phyloP scores from a whole-genome alignment of 495 filamentous ascomycete genomes.

The Penicillium psychrofluorescens region DNA sequence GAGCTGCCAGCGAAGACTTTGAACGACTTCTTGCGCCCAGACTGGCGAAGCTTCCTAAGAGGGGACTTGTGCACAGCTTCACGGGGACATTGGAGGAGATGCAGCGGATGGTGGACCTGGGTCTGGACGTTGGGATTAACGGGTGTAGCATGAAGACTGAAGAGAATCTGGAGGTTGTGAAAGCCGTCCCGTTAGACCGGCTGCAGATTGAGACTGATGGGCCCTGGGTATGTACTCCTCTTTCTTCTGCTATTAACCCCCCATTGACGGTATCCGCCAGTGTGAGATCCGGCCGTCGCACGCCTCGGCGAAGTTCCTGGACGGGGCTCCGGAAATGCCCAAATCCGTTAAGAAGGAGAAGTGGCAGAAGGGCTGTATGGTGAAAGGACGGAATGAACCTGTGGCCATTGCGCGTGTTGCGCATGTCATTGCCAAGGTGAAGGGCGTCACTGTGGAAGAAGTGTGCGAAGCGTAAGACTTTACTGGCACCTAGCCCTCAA shows the following conservation, averaged over 20 bases:
- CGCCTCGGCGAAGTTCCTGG: slow-evolving; percentile 42
- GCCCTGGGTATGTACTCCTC: slow-evolving; percentile 55
- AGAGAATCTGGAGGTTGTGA: slow-evolving; percentile 77
- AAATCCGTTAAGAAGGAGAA: slow-evolving; percentile 88
- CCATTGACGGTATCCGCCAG: slow-evolving; percentile 16
- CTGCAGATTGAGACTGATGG: slow-evolving; percentile 93
- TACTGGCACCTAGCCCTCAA: not conserved
- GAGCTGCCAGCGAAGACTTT: slow-evolving; percentile 78
- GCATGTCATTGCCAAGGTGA: slow-evolving; percentile 74
- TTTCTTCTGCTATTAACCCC: not conserved
- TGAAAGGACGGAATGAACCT: slow-evolving; percentile 91
- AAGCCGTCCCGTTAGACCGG: slow-evolving; percentile 60
- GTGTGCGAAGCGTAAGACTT: slow-evolving; percentile 69
- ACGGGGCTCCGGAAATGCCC: slow-evolving; percentile 35
- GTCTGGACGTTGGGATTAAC: slow-evolving; percentile 80
- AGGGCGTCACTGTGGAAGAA: slow-evolving; percentile 69
- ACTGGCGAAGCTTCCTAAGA: slow-evolving; percentile 52
- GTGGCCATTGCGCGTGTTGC: slow-evolving; percentile 79
- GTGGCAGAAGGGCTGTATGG: slow-evolving; percentile 72
- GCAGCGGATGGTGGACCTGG: slow-evolving; percentile 63
- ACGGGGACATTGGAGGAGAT: slow-evolving; percentile 82
- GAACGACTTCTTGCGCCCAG: slow-evolving; percentile 51
- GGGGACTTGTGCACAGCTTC: slow-evolving; percentile 84
- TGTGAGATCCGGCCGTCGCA: slow-evolving; percentile 51
- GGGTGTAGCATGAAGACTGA: slow-evolving; percentile 90